Evolutionary conservation across 2,329 filamentous ascomycete genomes (phyloP), one percentile per base, ranked within the genome.

Genomic region (Claviceps purpurea): DNA sequence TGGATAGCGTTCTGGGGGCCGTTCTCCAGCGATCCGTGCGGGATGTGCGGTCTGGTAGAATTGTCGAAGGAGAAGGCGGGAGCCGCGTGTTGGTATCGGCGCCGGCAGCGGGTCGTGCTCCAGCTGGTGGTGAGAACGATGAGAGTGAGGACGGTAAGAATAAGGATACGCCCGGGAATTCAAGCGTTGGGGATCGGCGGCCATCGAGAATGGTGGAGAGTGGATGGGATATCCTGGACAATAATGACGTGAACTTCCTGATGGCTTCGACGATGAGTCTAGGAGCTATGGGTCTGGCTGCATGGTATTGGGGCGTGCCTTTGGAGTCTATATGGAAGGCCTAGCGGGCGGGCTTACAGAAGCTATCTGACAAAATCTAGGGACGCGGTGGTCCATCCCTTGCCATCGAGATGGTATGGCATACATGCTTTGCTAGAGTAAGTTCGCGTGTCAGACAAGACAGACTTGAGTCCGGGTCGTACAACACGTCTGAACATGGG

Each of bases 191-290:
- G 2, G 70, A 75, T 53, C 69, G 74, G 52, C 74, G 73, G 60
- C 78, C 84, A 55, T 83, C 82, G 50, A 73, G 85, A 18, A 70
- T 81, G 5, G 68, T 84, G 6, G 81, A 87, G 68, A 85, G 73
- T 58, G 89, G 64, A 49, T 74, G 70, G 78, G 78, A 95, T 64
- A 65, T 94, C 55, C 72, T 98, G 53, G 89, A 95, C 67, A 98
- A 98, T 67, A 98, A 98, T 66, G 86, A 87, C 51, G 89, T 98
- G 60, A 98, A 98, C 66, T 80, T 96, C 53, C 66, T 91, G 52
- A 97, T 96, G 91, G 90, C 91, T 0, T 75, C 80, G 14, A 74
- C 75, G 4, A 90, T 95, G 79, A 95, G 87, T 64, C 57, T 89
- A 18, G 79, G 84, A 4, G 86, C 83, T 4, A 94, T 97, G 80